Evolutionary conservation across 257 asterid species (phyloP).

Genomic region (Handroanthus guayacan): DNA sequence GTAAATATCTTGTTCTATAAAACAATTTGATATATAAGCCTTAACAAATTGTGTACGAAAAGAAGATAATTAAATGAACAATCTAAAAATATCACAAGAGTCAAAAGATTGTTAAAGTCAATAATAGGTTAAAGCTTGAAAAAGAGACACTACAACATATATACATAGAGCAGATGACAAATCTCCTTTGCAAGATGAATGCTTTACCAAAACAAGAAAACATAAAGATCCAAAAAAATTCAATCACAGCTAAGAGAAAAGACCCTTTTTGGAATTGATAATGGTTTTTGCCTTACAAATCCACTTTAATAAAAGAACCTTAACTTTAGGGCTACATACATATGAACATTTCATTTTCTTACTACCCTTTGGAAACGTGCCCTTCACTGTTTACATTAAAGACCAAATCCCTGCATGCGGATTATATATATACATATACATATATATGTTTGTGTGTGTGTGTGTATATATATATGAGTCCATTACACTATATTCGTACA

Average conservation of each 20-base stretch:
- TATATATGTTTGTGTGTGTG: neutral
- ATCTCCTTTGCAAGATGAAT: slow-evolving; percentile 42
- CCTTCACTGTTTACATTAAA: slow-evolving; percentile 37
- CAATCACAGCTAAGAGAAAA: slow-evolving; percentile 37
- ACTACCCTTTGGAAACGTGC: slow-evolving; percentile 44
- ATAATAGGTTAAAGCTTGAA: slow-evolving; percentile 25
- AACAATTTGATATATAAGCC: neutral
- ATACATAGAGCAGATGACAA: slow-evolving; percentile 32
- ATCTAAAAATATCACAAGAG: neutral
- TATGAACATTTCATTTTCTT: slow-evolving; percentile 32
- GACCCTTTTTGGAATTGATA: slow-evolving; percentile 39
- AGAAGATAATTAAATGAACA: neutral
- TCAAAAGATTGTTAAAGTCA: neutral
- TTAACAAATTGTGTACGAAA: too few species aligned
- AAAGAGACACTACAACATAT: slow-evolving; percentile 1
- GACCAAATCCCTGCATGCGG: slow-evolving; percentile 51
- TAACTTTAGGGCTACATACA: slow-evolving; percentile 43
- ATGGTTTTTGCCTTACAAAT: slow-evolving; percentile 8
- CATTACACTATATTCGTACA: slow-evolving; percentile 4
- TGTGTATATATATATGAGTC: neutral
- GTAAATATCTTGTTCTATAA: neutral
- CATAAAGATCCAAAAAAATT: slow-evolving; percentile 45
- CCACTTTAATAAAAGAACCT: slow-evolving; percentile 42
- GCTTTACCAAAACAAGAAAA: slow-evolving; percentile 45
- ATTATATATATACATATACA: neutral